Evolutionary conservation across 2,329 filamentous ascomycete genomes (phyloP).

Genomic region (Canariomyces notabilis): DNA sequence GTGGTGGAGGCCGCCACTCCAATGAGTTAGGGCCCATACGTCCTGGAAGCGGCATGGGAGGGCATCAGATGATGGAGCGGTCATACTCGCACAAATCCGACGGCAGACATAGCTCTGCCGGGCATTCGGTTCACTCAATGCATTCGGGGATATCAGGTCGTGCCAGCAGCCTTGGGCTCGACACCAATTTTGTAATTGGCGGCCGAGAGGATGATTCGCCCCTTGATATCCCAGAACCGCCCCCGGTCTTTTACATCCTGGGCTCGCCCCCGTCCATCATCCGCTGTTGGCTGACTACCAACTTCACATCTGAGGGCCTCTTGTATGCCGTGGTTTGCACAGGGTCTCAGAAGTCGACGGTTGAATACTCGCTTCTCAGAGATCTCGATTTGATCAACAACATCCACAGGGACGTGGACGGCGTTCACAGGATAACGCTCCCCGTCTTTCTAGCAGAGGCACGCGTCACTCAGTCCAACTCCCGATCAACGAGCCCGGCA

Average conservation of each 20-base stretch:
- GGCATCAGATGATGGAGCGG: slow-evolving; percentile 79
- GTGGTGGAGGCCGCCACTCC: slow-evolving; percentile 68
- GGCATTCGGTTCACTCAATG: slow-evolving; percentile 63
- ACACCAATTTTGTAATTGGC: slow-evolving; percentile 62
- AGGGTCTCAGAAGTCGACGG: slow-evolving; percentile 80
- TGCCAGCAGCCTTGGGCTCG: slow-evolving; percentile 82
- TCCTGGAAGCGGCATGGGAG: slow-evolving; percentile 73
- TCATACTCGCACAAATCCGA: slow-evolving; percentile 94
- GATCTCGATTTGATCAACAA: slow-evolving; percentile 67
- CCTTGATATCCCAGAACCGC: slow-evolving; percentile 66
- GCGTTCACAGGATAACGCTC: slow-evolving; percentile 64
- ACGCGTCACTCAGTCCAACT: slow-evolving; percentile 69
- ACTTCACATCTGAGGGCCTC: slow-evolving; percentile 83
- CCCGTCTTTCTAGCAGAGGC: slow-evolving; percentile 89
- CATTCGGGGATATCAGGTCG: slow-evolving; percentile 72
- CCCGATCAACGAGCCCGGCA: slow-evolving; percentile 64
- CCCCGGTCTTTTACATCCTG: slow-evolving; percentile 77
- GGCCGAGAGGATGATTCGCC: slow-evolving; percentile 64
- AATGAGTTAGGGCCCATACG: slow-evolving; percentile 74
- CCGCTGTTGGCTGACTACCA: slow-evolving; percentile 87
- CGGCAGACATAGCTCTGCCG: slow-evolving; percentile 88
- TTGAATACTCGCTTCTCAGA: slow-evolving; percentile 69
- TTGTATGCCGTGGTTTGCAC: slow-evolving; percentile 91
- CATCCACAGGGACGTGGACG: slow-evolving; percentile 61
- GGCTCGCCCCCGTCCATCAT: slow-evolving; percentile 91